These are phyloP conservation scores for Oxytropis ochrocephala DNA, from an alignment of 306 rosid genomes.

Conservation along the genomic window DNA sequence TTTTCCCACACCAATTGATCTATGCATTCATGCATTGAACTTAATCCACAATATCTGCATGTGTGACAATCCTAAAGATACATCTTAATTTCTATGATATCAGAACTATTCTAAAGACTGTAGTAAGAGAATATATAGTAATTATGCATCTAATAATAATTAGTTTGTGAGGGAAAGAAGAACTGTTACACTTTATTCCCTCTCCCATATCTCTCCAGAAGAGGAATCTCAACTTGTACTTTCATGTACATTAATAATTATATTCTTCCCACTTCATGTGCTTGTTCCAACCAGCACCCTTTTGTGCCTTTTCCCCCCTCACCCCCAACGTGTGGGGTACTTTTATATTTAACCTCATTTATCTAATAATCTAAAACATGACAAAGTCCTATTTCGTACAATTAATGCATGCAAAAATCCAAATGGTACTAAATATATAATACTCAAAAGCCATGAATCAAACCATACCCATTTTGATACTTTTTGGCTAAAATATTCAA, in stretches of 20 bases:
- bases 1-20: background rate
- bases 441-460: slow-evolving; percentile 6
- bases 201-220: background rate
- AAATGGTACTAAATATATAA: background rate
- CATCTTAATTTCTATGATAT: background rate
- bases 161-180: background rate
- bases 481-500: slow-evolving; percentile 1
- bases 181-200: background rate
- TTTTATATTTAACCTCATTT: background rate
- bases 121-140: background rate
- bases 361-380: background rate
- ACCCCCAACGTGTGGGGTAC: slow-evolving; percentile 26
- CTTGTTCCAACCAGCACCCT: slow-evolving; percentile 25
- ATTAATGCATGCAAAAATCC: background rate
- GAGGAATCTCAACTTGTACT: slow-evolving; percentile 18
- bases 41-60: background rate
- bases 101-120: background rate
- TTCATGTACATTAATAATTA: background rate
- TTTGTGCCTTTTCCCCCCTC: slow-evolving; percentile 37
- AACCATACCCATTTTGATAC: slow-evolving; percentile 13
- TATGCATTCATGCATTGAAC: slow-evolving; percentile 27
- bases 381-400: slow-evolving; percentile 30
- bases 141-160: background rate
- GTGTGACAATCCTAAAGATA: background rate
- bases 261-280: background rate